Percentiles rank a stretch among this genome's conserved stretches.
Conservation (phyloP, 306 rosid species). For the Malus fusca region DNA sequence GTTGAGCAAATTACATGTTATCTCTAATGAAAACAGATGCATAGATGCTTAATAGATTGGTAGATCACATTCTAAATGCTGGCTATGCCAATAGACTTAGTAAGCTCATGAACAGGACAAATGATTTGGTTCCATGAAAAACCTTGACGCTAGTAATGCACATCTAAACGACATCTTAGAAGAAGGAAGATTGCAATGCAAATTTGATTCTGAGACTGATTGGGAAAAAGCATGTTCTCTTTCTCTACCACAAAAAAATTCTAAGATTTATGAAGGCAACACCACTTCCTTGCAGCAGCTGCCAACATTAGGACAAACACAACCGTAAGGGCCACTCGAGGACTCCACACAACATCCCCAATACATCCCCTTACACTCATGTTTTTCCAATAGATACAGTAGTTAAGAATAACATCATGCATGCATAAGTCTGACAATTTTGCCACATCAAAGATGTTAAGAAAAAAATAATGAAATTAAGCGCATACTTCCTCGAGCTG, state of each 20-base stretch:
- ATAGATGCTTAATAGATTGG: no score
- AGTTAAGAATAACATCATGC: background rate
- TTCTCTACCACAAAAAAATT: background rate
- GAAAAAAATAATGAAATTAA: background rate
- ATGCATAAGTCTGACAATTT: background rate
- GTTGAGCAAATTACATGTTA: no score
- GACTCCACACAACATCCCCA: background rate
- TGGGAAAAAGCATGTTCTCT: no score
- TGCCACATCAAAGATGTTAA: background rate
- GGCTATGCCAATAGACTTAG: background rate
- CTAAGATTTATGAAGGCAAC: background rate
- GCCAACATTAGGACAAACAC: background rate
- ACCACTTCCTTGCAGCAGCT: background rate
- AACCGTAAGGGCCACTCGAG: background rate
- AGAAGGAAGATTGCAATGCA: no score
- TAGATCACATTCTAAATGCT: background rate
- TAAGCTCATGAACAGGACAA: no score
- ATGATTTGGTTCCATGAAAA: background rate
- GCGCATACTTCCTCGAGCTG: slow-evolving; percentile 75
- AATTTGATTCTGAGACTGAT: no score
- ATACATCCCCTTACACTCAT: background rate
- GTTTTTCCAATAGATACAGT: background rate
- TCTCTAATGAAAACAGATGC: no score
- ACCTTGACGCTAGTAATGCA: background rate
- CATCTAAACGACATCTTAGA: no score